These are phyloP conservation scores for Anethum foeniculum DNA, from an alignment of 140 eudicot genomes.

Conservation along the genomic window DNA sequence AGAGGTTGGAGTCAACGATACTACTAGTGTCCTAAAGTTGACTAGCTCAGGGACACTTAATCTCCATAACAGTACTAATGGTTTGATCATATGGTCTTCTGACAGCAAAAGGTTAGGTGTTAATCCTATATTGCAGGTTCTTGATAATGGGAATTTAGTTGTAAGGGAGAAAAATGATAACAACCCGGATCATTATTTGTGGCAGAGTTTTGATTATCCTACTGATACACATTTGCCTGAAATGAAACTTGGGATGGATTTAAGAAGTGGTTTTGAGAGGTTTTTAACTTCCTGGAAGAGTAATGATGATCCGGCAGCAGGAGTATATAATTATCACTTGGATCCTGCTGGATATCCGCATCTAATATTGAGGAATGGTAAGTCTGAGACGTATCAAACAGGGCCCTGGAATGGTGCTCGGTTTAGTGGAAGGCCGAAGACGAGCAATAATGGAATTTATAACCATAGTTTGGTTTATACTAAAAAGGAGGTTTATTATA, in stretches of 20 bases:
- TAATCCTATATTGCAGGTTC: constrained; percentile 37
- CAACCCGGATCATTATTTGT: constrained; percentile 18
- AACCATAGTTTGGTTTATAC: not conserved
- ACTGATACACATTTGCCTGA: constrained; percentile 46
- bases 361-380: constrained; percentile 16
- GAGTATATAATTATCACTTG: constrained; percentile 16
- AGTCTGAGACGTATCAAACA: not conserved
- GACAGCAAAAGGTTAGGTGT: constrained; percentile 17
- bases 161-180: constrained; percentile 26
- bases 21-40: constrained; percentile 24
- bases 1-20: constrained; percentile 23
- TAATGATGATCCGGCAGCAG: constrained; percentile 29
- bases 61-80: constrained; percentile 20
- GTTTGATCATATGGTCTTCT: constrained; percentile 29
- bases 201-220: constrained; percentile 54
- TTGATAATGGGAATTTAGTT: constrained; percentile 55
- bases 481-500: constrained; percentile 19
- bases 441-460: not conserved
- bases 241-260: constrained; percentile 37
- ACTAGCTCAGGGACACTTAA: constrained; percentile 27
- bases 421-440: constrained; percentile 13
- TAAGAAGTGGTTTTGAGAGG: constrained; percentile 23
- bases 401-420: constrained; percentile 23
- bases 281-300: constrained; percentile 34
- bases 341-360: constrained; percentile 27